Evolutionary conservation across 1,284 basidiomycete genomes (phyloP), one percentile per base, ranked within the genome.

Genomic region (Leccinum angustisporum): DNA sequence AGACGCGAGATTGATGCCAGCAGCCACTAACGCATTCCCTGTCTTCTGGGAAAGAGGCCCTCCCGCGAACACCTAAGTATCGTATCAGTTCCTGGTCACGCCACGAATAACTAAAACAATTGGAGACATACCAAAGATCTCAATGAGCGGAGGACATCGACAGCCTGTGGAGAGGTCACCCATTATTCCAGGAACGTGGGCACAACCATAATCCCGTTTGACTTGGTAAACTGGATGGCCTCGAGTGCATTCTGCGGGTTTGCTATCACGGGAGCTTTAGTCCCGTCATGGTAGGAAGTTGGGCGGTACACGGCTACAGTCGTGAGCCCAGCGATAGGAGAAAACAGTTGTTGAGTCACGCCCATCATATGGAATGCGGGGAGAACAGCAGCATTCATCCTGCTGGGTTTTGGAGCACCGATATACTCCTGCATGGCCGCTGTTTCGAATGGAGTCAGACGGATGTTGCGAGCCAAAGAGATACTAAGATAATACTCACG

Each of bases 291-390:
- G 10, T 34, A 54, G 5, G 52, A 54, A 11, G 52, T 54, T 4
- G 52, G 52, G 3, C 13, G 4, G 63, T 1, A 75, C 54, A 72
- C 38, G 7, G 62, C 33, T 16, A 67, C 54, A 16, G 33, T 65
- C 50, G 33, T 46, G 38, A 74, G 64, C 0, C 66, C 58, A 8
- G 46, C 40, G 5, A 66, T 31, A 8, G 69, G 70, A 7, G 31
- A 46, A 46, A 54, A 55, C 0, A 74, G 40, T 7, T 68, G 70
- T 2, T 60, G 11, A 25, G 21, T 18, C 8, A 66, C 34, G 21
- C 72, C 72, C 10, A 68, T 2, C 1, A 43, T 54, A 52, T 72
- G 67, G 21, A 70, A 72, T 2, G 67, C 30, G 0, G 68, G 73
- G 13, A 67, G 67, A 3, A 60, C 54, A 2, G 64, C 65, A 0